These are phyloP conservation scores for Tilletia setariae DNA, from an alignment of 1,284 basidiomycete genomes.

Conservation along the genomic window DNA sequence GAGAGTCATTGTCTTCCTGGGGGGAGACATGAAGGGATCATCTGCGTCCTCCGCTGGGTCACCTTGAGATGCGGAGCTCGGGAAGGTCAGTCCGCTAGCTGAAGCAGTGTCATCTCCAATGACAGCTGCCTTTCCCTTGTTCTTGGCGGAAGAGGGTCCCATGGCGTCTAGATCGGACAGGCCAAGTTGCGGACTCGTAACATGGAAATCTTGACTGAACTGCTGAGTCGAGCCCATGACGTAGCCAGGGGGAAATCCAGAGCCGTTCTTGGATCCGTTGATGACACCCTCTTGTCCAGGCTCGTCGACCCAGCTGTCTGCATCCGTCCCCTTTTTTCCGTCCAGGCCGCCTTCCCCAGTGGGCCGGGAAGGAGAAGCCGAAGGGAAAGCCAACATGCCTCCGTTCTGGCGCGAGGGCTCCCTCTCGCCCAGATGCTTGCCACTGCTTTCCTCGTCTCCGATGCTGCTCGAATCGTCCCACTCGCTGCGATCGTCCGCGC, in stretches of 20 bases:
- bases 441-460: conserved; percentile 4
- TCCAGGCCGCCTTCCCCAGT: neutral
- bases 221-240: conserved; percentile 27
- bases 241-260: conserved; percentile 22
- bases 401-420: neutral
- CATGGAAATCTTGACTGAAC: neutral
- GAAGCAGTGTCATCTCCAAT: neutral
- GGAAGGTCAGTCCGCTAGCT: conserved; percentile 7
- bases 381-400: neutral
- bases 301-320: conserved; percentile 41
- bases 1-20: neutral
- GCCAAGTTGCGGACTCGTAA: neutral
- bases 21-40: conserved; percentile 8
- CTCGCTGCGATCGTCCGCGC: neutral
- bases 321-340: neutral
- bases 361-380: neutral
- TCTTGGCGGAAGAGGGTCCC: neutral
- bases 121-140: neutral
- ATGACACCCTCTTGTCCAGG: conserved; percentile 12
- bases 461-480: conserved; percentile 13
- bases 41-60: neutral
- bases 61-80: neutral
- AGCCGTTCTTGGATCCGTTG: neutral
- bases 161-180: neutral
- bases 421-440: conserved; percentile 2